These are phyloP conservation scores for Trichosporon sp. DNA, from an alignment of 1,284 basidiomycete species.

Conservation along the genomic window DNA sequence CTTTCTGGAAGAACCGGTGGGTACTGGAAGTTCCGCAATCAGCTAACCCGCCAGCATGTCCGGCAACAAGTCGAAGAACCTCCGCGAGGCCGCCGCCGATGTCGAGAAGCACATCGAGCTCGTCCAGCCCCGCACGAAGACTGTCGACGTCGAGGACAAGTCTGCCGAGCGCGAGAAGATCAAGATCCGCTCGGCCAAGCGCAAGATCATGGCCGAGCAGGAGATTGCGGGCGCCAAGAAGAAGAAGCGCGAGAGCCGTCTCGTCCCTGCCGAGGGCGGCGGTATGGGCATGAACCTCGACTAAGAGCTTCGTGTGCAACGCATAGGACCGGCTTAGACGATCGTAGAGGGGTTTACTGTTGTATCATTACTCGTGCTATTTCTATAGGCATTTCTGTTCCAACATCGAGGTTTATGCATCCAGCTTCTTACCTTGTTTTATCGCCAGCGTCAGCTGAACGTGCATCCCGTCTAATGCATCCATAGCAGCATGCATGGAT, in stretches of 20 bases:
- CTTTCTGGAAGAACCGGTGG: constrained; percentile 95
- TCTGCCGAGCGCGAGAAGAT: constrained; percentile 70
- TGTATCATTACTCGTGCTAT: constrained; percentile 18
- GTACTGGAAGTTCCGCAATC: constrained; percentile 35
- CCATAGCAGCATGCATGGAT: not conserved
- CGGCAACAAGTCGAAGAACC: constrained; percentile 59
- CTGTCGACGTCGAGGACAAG: constrained; percentile 49
- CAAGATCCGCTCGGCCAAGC: constrained; percentile 69
- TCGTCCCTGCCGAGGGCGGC: constrained; percentile 61
- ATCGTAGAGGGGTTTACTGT: constrained; percentile 15
- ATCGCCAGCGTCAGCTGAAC: not conserved
- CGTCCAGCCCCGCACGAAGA: constrained; percentile 65
- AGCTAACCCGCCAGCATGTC: constrained; percentile 67
- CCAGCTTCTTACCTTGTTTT: not conserved
- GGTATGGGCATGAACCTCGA: constrained; percentile 57
- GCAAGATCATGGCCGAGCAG: constrained; percentile 56
- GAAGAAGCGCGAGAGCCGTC: constrained; percentile 64
- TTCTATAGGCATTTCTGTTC: constrained; percentile 9
- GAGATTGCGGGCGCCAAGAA: constrained; percentile 59
- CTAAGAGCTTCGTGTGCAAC: constrained; percentile 45
- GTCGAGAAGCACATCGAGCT: constrained; percentile 66
- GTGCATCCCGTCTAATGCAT: not conserved
- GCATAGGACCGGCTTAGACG: not conserved
- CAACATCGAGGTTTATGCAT: constrained; percentile 11
- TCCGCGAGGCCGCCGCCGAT: constrained; percentile 59